Evolutionary conservation across 2,329 filamentous ascomycete species (phyloP).

Genomic region (Sarocladium oryzae): DNA sequence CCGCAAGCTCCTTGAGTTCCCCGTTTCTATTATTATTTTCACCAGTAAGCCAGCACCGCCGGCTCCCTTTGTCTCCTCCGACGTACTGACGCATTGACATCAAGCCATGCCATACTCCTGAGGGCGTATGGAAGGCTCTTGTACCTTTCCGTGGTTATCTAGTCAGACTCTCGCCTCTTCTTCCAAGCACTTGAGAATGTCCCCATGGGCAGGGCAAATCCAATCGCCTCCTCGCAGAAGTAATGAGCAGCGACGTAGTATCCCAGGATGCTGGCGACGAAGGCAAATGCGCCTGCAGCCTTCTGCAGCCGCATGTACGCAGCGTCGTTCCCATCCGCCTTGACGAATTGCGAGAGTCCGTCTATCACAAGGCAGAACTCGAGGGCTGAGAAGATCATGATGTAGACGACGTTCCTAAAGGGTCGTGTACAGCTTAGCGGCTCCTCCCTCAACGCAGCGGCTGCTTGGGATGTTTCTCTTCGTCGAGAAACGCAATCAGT

Average conservation of each 20-base stretch:
- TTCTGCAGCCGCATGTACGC: slow-evolving; percentile 13
- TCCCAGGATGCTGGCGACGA: slow-evolving; percentile 19
- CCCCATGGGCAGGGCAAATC: slow-evolving; percentile 19
- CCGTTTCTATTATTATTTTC: too few relatives aligned
- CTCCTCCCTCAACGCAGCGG: too few relatives aligned
- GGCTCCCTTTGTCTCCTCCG: too few relatives aligned
- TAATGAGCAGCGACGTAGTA: slow-evolving; percentile 19
- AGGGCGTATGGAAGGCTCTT: too few relatives aligned
- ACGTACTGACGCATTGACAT: too few relatives aligned
- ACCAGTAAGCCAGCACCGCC: too few relatives aligned
- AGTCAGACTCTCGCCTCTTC: too few relatives aligned
- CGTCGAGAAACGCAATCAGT: not conserved
- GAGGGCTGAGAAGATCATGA: slow-evolving; percentile 18
- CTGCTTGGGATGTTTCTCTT: not conserved
- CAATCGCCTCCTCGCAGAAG: slow-evolving; percentile 19
- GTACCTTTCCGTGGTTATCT: too few relatives aligned
- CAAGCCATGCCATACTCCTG: too few relatives aligned
- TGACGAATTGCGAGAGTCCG: slow-evolving; percentile 16
- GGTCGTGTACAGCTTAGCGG: too few relatives aligned
- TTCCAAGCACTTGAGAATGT: not conserved
- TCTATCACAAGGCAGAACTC: slow-evolving; percentile 19
- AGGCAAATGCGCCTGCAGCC: slow-evolving; percentile 19
- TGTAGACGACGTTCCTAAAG: slow-evolving; percentile 23
- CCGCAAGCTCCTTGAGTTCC: too few relatives aligned
- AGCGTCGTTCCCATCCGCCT: slow-evolving; percentile 19